phyloP scores from a whole-genome alignment of 768 basidiomycete genomes.

The Dioszegia hungarica region DNA sequence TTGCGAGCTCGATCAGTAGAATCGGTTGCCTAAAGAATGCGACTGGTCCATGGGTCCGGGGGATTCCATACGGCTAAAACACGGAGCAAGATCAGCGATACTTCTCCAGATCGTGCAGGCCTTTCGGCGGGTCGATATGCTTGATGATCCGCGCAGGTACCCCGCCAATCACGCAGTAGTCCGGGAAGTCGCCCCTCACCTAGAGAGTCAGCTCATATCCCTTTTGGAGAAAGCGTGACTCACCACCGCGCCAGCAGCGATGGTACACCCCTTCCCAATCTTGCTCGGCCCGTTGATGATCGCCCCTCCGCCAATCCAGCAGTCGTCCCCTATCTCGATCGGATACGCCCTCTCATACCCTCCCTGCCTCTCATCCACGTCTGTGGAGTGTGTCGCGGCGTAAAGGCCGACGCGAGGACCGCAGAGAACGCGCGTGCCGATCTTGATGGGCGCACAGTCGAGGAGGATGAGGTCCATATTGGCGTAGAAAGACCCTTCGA shows the following conservation, averaged over 20 bases:
- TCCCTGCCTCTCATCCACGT: conserved; percentile 10
- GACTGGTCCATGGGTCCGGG: no score
- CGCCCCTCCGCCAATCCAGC: conserved; percentile 16
- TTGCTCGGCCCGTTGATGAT: conserved; percentile 15
- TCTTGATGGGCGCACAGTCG: conserved; percentile 9
- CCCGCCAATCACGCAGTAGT: conserved; percentile 17
- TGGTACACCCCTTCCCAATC: conserved; percentile 17
- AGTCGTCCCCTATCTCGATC: conserved; percentile 16
- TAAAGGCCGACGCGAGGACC: conserved; percentile 13
- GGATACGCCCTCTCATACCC: conserved; percentile 18
- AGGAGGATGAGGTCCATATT: conserved; percentile 13
- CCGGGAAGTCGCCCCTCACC: conserved; percentile 12
- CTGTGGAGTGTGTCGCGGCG: conserved; percentile 13
- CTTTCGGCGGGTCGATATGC: conserved; percentile 3
- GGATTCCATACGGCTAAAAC: no score
- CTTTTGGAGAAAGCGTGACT: background rate
- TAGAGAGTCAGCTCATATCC: background rate
- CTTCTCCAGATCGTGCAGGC: background rate
- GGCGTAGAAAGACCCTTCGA: conserved; percentile 12
- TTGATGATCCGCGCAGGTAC: conserved; percentile 21
- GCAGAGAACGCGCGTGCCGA: conserved; percentile 15
- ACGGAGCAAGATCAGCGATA: conserved; percentile 2
- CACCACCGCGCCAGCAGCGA: conserved; percentile 12
- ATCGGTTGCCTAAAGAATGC: no score
- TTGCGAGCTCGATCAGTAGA: no score